These are phyloP conservation scores for Erythrobasidium hasegawianum DNA, from an alignment of 1,284 basidiomycete species.

Conservation along the genomic window DNA sequence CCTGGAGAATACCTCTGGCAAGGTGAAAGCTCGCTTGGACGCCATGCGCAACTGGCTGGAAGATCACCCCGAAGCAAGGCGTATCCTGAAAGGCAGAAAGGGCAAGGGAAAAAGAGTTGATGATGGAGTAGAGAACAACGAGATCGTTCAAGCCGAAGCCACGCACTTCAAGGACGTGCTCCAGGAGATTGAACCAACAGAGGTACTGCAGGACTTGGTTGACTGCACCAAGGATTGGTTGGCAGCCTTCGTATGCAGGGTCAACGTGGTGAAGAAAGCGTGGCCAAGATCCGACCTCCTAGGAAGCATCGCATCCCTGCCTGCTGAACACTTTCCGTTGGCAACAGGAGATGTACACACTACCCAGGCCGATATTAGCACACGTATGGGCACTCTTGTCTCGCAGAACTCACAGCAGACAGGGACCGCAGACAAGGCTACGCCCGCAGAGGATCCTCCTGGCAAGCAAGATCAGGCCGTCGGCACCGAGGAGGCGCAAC, in stretches of 20 bases:
- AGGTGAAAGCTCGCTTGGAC: not conserved
- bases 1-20: not conserved
- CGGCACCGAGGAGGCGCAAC: not conserved
- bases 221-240: slow-evolving; percentile 15
- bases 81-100: slow-evolving; percentile 6
- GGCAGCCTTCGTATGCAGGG: slow-evolving; percentile 3
- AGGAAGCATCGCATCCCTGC: too few species aligned
- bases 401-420: too few species aligned
- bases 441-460: too few species aligned
- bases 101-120: slow-evolving; percentile 22
- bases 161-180: slow-evolving; percentile 17
- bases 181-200: slow-evolving; percentile 16
- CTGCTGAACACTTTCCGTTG: too few species aligned
- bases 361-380: too few species aligned
- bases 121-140: not conserved
- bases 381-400: too few species aligned
- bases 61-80: slow-evolving; percentile 14
- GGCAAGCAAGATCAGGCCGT: too few species aligned
- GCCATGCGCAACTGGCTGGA: slow-evolving; percentile 14
- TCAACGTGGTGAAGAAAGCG: not conserved
- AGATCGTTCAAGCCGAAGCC: slow-evolving; percentile 2
- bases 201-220: slow-evolving; percentile 6
- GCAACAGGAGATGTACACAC: too few species aligned
- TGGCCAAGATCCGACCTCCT: too few species aligned
- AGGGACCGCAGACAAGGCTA: too few species aligned